Base-by-base conservation (phyloP, 2,329 filamentous ascomycete genomes). In the Periconia macrospinosa region DNA sequence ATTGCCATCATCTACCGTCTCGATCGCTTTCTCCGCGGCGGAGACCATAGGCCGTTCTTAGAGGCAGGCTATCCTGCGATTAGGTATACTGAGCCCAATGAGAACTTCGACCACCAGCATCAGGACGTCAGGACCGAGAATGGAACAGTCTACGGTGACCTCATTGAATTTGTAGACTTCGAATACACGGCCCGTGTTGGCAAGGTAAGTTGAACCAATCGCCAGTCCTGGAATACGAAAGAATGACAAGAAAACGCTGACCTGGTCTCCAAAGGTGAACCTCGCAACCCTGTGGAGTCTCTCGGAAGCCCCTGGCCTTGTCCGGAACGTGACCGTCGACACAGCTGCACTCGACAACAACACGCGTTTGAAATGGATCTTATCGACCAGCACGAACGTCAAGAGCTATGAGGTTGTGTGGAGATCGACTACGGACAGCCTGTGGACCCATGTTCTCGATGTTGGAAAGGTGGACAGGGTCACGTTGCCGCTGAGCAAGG, bases 51-150 rank as follows among this genome's bases (percentile, higher is more conserved):
- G 5, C 75, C 80, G 0, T 85, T 85, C 65, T 77, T 86, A 13
- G 69, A 78, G 42, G 76, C 78, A n/a, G 83, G 83, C 3, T 85
- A 81, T 60, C 73, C 81, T 3, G 81, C 80, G 0, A 76, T 80
- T 14, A 76, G 83, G 1, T 84, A 83, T 74, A 84, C 82, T 0
- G 83, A 86, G 69, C 81, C 83, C 0, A 76, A 80, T 50, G 83
- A 86, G 69, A 74, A 85, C 62, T 85, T 79, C 63, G 73, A 69
- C 3, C 83, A 85, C 62, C 82, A 85, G 68, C 82, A 85, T 59
- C 83, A 85, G 67, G 76, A 85, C 54, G 59, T 80, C 0, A 74
- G 81, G 1, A 73, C 80, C 13, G 72, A 77, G 45, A 76, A 80
- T 46, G 81, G 79, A 1, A 78, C 75, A 20, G 78, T 81, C 52